Conservation (phyloP, 2,329 filamentous ascomycete species). For the Coniochaeta sp. region DNA sequence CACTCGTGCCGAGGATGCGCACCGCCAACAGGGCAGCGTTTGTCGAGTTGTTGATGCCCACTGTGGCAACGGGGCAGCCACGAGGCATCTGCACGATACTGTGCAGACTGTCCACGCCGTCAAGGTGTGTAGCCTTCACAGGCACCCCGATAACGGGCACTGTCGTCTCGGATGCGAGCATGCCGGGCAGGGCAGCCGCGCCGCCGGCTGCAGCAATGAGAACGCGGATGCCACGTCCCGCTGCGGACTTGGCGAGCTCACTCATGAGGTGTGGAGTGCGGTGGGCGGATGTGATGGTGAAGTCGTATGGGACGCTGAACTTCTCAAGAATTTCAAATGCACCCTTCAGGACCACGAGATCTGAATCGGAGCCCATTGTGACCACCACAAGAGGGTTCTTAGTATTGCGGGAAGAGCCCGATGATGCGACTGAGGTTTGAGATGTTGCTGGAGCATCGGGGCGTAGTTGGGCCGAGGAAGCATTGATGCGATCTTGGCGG, state of each 20-base stretch:
- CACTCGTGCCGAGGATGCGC: conserved; percentile 53
- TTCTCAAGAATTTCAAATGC: conserved; percentile 59
- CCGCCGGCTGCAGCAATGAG: conserved; percentile 72
- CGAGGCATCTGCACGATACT: conserved; percentile 75
- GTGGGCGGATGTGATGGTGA: conserved; percentile 74
- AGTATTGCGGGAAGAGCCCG: conserved; percentile 15
- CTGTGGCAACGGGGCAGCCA: conserved; percentile 66
- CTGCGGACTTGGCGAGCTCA: conserved; percentile 56
- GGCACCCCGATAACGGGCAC: conserved; percentile 73
- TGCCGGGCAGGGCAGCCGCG: conserved; percentile 68
- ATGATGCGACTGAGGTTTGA: background rate
- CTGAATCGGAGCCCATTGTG: conserved; percentile 79
- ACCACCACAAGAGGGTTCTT: conserved; percentile 59
- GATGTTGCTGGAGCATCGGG: conserved; percentile 13
- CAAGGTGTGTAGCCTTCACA: conserved; percentile 65
- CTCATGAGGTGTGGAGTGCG: conserved; percentile 66
- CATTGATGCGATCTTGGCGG: conserved; percentile 43
- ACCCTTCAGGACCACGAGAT: conserved; percentile 59
- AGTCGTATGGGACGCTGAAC: conserved; percentile 66
- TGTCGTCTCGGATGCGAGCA: conserved; percentile 63
- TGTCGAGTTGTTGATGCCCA: conserved; percentile 73
- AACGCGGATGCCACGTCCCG: conserved; percentile 59
- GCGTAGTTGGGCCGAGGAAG: conserved; percentile 28
- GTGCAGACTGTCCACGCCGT: conserved; percentile 63
- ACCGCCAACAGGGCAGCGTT: conserved; percentile 70